These are phyloP conservation scores for Sarcomyxa edulis DNA, from an alignment of 768 basidiomycete species.

Conservation along the genomic window DNA sequence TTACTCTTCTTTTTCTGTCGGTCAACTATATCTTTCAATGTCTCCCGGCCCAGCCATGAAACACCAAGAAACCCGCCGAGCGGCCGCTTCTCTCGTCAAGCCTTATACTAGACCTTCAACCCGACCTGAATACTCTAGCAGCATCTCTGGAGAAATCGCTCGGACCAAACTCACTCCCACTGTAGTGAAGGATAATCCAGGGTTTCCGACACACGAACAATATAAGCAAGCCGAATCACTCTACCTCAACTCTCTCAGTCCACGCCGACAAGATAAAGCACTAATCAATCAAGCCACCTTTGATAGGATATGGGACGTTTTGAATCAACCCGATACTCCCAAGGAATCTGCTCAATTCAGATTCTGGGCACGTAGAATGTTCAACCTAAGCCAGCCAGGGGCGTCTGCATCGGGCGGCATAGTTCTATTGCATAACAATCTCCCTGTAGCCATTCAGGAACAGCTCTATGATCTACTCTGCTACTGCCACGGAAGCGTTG, in stretches of 20 bases:
- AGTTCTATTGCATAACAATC: slow-evolving; percentile 67
- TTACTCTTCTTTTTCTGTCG: too few relatives aligned
- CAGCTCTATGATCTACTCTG: slow-evolving; percentile 76
- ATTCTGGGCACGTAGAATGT: slow-evolving; percentile 85
- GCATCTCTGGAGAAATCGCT: slow-evolving; percentile 7
- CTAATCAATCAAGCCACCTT: slow-evolving; percentile 69
- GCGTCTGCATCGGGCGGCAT: slow-evolving; percentile 9
- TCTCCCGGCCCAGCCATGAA: too few relatives aligned
- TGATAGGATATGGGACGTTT: slow-evolving; percentile 66
- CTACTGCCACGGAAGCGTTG: slow-evolving; percentile 59
- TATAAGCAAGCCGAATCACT: slow-evolving; percentile 53
- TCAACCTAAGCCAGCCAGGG: slow-evolving; percentile 37
- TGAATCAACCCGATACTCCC: slow-evolving; percentile 43
- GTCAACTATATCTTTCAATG: too few relatives aligned
- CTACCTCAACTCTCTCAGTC: slow-evolving; percentile 56
- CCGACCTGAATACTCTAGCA: slow-evolving; percentile 11
- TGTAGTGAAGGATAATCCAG: slow-evolving; percentile 20
- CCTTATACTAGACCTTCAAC: slow-evolving; percentile 26
- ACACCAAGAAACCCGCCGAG: background rate
- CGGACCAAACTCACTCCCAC: slow-evolving; percentile 6
- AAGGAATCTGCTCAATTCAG: slow-evolving; percentile 65
- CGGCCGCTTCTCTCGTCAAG: slow-evolving; percentile 20
- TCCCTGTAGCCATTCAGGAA: slow-evolving; percentile 72
- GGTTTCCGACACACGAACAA: slow-evolving; percentile 57
- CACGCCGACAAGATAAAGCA: slow-evolving; percentile 56